A percentile compares a stretch with the other conserved stretches of the same genome.
phyloP scores from a whole-genome alignment of 2,329 filamentous ascomycete genomes.

The Fusarium virguliforme region DNA sequence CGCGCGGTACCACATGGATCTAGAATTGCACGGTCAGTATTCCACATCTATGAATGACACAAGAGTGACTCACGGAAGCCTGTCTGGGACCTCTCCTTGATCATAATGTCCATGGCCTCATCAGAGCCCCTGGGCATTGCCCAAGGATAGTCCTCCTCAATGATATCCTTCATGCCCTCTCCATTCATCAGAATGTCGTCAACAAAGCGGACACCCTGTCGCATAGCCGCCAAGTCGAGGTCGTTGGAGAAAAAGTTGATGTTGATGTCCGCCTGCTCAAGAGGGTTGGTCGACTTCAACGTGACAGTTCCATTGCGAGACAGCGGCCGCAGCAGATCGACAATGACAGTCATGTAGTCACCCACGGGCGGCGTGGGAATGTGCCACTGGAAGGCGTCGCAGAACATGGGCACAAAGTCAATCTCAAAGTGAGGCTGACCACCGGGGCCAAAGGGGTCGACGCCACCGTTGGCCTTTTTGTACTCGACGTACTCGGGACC shows the following conservation, averaged over 20 bases:
- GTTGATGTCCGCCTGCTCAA: constrained; percentile 2
- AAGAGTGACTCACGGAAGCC: constrained; percentile 62
- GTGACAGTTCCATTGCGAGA: constrained; percentile 10
- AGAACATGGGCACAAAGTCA: constrained; percentile 75
- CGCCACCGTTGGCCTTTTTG: constrained; percentile 60
- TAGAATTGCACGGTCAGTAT: not conserved
- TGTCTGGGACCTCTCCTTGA: constrained; percentile 72
- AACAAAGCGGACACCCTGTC: not conserved
- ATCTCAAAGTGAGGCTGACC: constrained; percentile 76
- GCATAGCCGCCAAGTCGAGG: not conserved
- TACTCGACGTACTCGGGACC: constrained; percentile 62
- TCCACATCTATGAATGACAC: not conserved
- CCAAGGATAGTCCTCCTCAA: constrained; percentile 72
- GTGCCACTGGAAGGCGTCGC: constrained; percentile 65
- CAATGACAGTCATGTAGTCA: constrained; percentile 61
- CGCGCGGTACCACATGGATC: constrained; percentile 5
- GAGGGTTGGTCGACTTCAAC: not conserved
- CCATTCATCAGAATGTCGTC: constrained; percentile 59
- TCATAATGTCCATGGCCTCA: constrained; percentile 68
- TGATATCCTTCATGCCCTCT: constrained; percentile 70
- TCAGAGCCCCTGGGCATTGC: constrained; percentile 70
- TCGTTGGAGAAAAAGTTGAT: constrained; percentile 4
- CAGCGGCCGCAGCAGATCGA: constrained; percentile 1
- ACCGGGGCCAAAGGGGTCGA: constrained; percentile 69
- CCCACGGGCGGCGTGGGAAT: constrained; percentile 61